Conservation (phyloP, 2,329 filamentous ascomycete genomes). For the Diaporthe vexans region DNA sequence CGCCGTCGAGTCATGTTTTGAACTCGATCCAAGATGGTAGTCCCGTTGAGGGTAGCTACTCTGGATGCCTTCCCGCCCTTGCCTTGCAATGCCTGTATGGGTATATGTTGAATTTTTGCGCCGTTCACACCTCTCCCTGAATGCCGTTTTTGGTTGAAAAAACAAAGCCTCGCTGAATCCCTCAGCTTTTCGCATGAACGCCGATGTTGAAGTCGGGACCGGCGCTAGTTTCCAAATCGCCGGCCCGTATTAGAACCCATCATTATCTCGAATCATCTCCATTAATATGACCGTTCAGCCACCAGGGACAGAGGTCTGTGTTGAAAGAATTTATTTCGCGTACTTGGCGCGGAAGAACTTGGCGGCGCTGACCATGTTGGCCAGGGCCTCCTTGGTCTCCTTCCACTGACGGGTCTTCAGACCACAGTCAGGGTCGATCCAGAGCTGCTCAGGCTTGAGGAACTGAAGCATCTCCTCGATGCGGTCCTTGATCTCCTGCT, state of each 20-base stretch:
- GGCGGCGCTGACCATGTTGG: constrained; percentile 98
- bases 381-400: constrained; percentile 96
- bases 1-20: constrained; percentile 37
- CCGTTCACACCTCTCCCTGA: constrained; percentile 37
- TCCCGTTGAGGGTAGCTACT: constrained; percentile 43
- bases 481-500: constrained; percentile 98
- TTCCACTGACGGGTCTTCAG: constrained; percentile 99
- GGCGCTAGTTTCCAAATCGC: constrained; percentile 43
- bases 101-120: constrained; percentile 44
- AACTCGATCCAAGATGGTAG: constrained; percentile 40
- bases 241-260: constrained; percentile 45
- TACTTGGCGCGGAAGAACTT: constrained; percentile 96
- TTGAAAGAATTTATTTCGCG: constrained; percentile 66
- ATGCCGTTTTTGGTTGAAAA: constrained; percentile 43
- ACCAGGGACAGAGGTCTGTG: constrained; percentile 45
- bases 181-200: constrained; percentile 54
- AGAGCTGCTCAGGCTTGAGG: constrained; percentile 98
- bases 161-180: constrained; percentile 42
- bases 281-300: constrained; percentile 48
- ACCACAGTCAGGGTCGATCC: constrained; percentile 99
- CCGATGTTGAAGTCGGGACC: constrained; percentile 70
- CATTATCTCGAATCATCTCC: constrained; percentile 37
- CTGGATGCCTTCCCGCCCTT: constrained; percentile 36
- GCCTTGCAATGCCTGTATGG: constrained; percentile 43
- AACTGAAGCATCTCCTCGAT: constrained; percentile 98